Conservation (phyloP, 2,329 filamentous ascomycete genomes). For the Monosporascus ibericus region DNA sequence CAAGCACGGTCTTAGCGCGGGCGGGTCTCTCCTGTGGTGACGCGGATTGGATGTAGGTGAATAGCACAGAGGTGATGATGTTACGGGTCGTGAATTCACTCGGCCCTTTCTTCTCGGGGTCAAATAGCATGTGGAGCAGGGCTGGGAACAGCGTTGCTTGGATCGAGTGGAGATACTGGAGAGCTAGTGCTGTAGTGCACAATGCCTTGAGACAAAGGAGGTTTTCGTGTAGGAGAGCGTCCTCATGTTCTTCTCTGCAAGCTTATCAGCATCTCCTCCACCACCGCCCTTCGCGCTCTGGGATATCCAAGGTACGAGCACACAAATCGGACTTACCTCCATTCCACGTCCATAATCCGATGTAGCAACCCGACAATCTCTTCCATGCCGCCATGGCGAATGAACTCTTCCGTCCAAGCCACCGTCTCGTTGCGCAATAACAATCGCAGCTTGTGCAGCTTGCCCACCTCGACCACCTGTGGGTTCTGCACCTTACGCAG, state of each 20-base stretch:
- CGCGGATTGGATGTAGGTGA: conserved; percentile 76
- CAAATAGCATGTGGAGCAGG: conserved; percentile 82
- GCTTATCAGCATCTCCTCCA: no score
- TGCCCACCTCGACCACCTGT: conserved; percentile 83
- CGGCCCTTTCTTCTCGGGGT: conserved; percentile 96
- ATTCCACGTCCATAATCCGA: conserved; percentile 92
- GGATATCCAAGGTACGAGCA: not conserved
- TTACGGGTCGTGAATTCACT: conserved; percentile 92
- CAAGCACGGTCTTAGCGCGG: conserved; percentile 67
- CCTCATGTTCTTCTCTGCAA: conserved; percentile 85
- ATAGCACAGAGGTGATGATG: conserved; percentile 82
- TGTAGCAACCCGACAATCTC: conserved; percentile 82
- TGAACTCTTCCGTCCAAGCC: conserved; percentile 89
- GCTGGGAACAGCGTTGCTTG: conserved; percentile 79
- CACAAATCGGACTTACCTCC: conserved; percentile 59
- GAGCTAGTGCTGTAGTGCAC: conserved; percentile 81
- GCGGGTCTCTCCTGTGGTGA: conserved; percentile 53
- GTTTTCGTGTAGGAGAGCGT: conserved; percentile 84
- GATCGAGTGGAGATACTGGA: conserved; percentile 75
- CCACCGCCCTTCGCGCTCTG: no score
- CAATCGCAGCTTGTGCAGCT: conserved; percentile 85
- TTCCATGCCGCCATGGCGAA: conserved; percentile 83
- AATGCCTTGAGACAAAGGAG: conserved; percentile 90
- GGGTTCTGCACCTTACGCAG: conserved; percentile 75
- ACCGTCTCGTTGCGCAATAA: conserved; percentile 92